A percentile compares a stretch with the other conserved stretches of the same genome.
These are phyloP conservation scores for Kwoniella bestiolae DNA, from an alignment of 768 basidiomycete genomes.

Conservation along the genomic window DNA sequence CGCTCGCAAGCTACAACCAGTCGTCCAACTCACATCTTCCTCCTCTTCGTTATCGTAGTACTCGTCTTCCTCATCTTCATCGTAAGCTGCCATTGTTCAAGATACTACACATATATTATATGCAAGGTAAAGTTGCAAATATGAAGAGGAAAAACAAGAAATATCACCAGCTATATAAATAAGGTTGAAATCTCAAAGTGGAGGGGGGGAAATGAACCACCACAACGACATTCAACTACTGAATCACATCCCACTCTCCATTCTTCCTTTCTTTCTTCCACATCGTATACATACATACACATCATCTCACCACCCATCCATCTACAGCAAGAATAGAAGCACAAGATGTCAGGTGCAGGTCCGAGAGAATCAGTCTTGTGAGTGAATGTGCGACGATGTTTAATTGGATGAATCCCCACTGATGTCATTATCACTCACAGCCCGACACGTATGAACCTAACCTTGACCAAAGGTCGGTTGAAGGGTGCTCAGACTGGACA, in stretches of 20 bases:
- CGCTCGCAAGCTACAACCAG: neutral
- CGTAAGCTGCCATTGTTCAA: conserved; percentile 48
- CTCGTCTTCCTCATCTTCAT: conserved; percentile 68
- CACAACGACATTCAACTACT: neutral
- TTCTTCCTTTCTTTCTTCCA: neutral
- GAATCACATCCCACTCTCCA: neutral
- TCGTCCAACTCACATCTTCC: conserved; percentile 67
- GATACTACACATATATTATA: conserved; percentile 8
- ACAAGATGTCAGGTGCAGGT: conserved; percentile 82
- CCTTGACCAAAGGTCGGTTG: conserved; percentile 73
- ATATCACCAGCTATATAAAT: neutral
- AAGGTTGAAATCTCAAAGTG: neutral
- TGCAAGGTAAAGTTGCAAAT: conserved; percentile 8
- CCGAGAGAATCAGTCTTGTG: conserved; percentile 82
- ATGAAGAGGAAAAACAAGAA: conserved; percentile 5
- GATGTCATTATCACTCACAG: conserved; percentile 57
- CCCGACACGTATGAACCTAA: conserved; percentile 95
- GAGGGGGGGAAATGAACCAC: neutral
- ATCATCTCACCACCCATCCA: conserved; percentile 7
- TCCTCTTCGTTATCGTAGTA: conserved; percentile 62
- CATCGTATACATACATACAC: neutral
- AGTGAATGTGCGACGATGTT: conserved; percentile 17
- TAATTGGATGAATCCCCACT: neutral
- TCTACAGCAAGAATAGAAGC: neutral
- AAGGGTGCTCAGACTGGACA: conserved; percentile 95